These are phyloP conservation scores for Scutellaria minor DNA, from an alignment of 257 asterid species.

Conservation along the genomic window DNA sequence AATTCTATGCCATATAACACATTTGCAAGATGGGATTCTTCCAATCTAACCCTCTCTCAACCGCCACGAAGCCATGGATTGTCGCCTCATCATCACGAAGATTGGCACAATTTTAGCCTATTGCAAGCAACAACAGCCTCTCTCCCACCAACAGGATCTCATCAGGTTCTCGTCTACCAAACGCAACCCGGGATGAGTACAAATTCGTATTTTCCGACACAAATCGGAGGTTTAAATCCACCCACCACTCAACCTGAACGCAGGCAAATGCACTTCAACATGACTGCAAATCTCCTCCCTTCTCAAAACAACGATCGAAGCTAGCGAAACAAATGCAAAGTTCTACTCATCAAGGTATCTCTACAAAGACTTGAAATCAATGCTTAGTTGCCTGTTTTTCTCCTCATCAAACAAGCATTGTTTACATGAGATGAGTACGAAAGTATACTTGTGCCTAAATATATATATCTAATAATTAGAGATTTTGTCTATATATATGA, in stretches of 20 bases:
- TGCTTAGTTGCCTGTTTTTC: background rate
- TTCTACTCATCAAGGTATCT: background rate
- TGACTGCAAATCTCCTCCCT: conserved; percentile 60
- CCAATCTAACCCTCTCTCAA: conserved; percentile 59
- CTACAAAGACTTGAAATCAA: background rate
- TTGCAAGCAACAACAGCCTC: conserved; percentile 37
- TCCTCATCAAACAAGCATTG: too few species aligned
- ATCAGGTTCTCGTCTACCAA: conserved; percentile 57
- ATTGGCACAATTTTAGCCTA: conserved; percentile 55
- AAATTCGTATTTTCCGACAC: conserved; percentile 61
- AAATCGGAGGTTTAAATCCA: conserved; percentile 26
- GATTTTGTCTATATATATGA: conserved; percentile 1
- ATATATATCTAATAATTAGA: background rate
- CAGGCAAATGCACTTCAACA: conserved; percentile 59
- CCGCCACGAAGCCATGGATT: conserved; percentile 46
- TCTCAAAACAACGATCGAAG: conserved; percentile 43
- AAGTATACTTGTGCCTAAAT: background rate
- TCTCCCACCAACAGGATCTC: conserved; percentile 46
- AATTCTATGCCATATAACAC: conserved; percentile 39
- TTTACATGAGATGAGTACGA: too few species aligned
- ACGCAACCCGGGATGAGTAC: conserved; percentile 40
- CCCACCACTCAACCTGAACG: conserved; percentile 35
- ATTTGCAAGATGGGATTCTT: conserved; percentile 70
- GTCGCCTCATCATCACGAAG: conserved; percentile 45
- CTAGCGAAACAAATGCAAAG: conserved; percentile 35